These are phyloP conservation scores for Apiotrichum porosum DNA, from an alignment of 1,284 basidiomycete species.

Conservation along the genomic window DNA sequence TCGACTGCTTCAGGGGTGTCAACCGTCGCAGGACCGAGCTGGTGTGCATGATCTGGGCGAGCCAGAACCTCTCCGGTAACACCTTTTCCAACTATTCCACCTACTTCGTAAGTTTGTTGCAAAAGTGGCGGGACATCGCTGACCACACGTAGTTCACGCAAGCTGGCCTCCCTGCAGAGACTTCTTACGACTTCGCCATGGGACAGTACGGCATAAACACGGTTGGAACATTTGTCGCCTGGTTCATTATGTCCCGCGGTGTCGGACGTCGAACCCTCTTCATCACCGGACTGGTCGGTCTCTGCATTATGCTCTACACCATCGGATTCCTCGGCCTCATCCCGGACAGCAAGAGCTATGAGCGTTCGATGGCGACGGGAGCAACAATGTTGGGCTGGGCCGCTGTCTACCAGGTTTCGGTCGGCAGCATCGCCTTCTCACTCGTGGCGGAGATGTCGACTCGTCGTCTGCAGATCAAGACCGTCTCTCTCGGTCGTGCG, in stretches of 20 bases:
- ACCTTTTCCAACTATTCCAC: slow-evolving; percentile 36
- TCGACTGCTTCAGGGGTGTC: slow-evolving; percentile 48
- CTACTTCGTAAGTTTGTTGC: slow-evolving; percentile 33
- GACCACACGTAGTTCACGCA: slow-evolving; percentile 24
- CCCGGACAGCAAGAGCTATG: not conserved
- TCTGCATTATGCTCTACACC: slow-evolving; percentile 46
- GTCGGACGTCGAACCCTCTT: slow-evolving; percentile 48
- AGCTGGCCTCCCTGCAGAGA: slow-evolving; percentile 43
- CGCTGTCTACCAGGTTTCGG: not conserved
- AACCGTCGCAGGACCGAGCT: slow-evolving; percentile 50
- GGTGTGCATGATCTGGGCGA: slow-evolving; percentile 30
- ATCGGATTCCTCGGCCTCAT: slow-evolving; percentile 16
- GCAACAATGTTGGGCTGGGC: slow-evolving; percentile 23
- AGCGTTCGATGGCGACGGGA: slow-evolving; percentile 2
- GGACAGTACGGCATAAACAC: slow-evolving; percentile 22
- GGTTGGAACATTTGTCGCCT: slow-evolving; percentile 31
- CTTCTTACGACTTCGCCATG: slow-evolving; percentile 40
- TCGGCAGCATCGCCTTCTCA: slow-evolving; percentile 16
- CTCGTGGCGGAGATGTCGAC: slow-evolving; percentile 51
- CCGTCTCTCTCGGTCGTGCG: slow-evolving; percentile 51
- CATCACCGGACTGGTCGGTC: slow-evolving; percentile 43
- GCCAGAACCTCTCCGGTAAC: not conserved
- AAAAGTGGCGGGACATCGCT: too few relatives aligned
- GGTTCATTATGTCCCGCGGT: slow-evolving; percentile 35
- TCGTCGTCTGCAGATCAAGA: slow-evolving; percentile 52